phyloP scores from a whole-genome alignment of 75 land plant species.

The Adiantum capillusveneris region DNA sequence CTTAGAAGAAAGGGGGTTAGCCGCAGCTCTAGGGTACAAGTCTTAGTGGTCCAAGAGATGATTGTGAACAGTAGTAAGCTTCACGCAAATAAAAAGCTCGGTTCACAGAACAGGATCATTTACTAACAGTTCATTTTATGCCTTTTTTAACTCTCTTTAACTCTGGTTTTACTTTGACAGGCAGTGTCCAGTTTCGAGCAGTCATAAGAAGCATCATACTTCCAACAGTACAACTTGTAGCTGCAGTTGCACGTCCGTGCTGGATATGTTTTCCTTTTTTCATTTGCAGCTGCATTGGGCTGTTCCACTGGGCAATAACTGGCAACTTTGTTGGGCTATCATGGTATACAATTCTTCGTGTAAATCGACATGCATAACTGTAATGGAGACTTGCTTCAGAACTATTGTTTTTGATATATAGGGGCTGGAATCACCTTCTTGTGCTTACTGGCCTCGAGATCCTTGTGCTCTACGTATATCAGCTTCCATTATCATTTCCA shows the following conservation, averaged over 20 bases:
- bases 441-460: slow-evolving; percentile 57
- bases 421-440: slow-evolving; percentile 72
- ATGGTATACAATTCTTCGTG: slow-evolving; percentile 32
- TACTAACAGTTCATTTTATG: no score
- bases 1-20: no score
- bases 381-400: no score
- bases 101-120: no score
- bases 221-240: slow-evolving; percentile 69
- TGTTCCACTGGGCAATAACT: slow-evolving; percentile 83
- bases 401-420: slow-evolving; percentile 14
- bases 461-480: slow-evolving; percentile 64
- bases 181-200: slow-evolving; percentile 8
- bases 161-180: not conserved
- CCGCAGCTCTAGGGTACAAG: no score
- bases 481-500: slow-evolving; percentile 59
- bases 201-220: slow-evolving; percentile 37
- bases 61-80: no score
- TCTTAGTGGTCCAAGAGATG: no score
- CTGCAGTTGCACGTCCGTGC: slow-evolving; percentile 76
- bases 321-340: slow-evolving; percentile 80
- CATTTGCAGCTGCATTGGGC: slow-evolving; percentile 75
- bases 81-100: no score
- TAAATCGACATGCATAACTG: slow-evolving; percentile 3
- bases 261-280: slow-evolving; percentile 93
- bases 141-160: no score